Evolutionary conservation across 331 rosid genomes (phyloP), one percentile per base, ranked within the genome.

Genomic region (Cydonia oblonga): DNA sequence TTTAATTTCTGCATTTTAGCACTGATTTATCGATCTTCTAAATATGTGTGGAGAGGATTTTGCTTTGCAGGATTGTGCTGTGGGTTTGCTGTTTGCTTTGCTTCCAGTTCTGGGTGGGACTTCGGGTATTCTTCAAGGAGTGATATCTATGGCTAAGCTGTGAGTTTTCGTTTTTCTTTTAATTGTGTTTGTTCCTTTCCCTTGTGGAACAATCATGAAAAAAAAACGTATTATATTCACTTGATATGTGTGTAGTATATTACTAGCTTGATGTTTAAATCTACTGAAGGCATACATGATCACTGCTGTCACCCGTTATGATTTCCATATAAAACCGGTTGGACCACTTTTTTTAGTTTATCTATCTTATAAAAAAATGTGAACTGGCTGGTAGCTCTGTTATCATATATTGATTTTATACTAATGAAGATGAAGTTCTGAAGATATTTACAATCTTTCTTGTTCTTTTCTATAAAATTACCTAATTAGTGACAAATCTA

Each of bases 21-120:
- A 38, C 51, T 58, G 51, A 58, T 38, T 44, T 51, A 29, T 40
- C 40, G 53, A 33, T 66, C 69, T 61, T n/a, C 51, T 38, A 16
- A 24, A 29, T 42, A 29, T 65, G 16, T 20, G 54, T 70, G 40
- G 64, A 53, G 71, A 32, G 44, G 38, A 26, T 28, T 72, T 70
- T 68, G 72, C 62, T 42, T 71, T 73, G 30, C 88, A 84, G 88
- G 88, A 84, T 59, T 84, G 88, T 70, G 88, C 88, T 68, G 88
- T 84, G 66, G 88, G 88, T 25, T 79, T 84, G 81, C 78, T 84
- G 71, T 84, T 84, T 79, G 88, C 88, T 75, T 76, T 84, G 72
- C 88, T 84, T 73, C 88, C 88, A n/a, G 86, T 84, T 22, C 74
- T 84, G 23, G 86, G 88, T 35, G 88, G 88, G 74, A 84, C 81